Evolutionary conservation across 2,329 filamentous ascomycete genomes (phyloP), one percentile per base, ranked within the genome.

Genomic region (Ciborinia camelliae): DNA sequence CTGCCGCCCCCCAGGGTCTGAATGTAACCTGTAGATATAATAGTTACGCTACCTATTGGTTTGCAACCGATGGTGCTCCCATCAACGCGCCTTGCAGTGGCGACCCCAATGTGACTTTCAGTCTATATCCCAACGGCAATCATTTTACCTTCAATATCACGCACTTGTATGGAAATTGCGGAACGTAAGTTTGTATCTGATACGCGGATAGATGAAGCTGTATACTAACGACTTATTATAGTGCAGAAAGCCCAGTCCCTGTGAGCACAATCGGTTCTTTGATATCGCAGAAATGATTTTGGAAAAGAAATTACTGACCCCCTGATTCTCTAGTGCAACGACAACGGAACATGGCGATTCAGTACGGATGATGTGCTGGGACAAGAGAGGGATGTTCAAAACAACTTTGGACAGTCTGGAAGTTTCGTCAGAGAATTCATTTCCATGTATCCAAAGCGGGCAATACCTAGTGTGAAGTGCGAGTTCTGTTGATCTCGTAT

Each of bases 401-500:
- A 70, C 43, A 70, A 70, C 37, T 70, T 70, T 43, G 68, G 68
- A 8, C 69, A 70, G 30, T 43, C 68, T 4, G 69, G 69, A 18
- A 35, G 60, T 10, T 70, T 69, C 35, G 20, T 8, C 6, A 32
- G 53, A 20, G 23, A 30, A 3, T 55, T 7, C 8, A 58, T 70
- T 12, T 23, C 28, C 23, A 70, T 70, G 68, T 70, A 70, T 62
- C 69, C 69, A 3, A 59, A 48, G 9, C 60, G 69, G 45, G 64
- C 61, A 8, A 47, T 69, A 15, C 43, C 65, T 6, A 69, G 68
- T 45, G 43, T 37, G 32, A 69, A 66, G 32, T 69, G 68, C 47
- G 69, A 69, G 54, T 70, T 70, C 41, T 70, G 68, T 62, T 70
- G 45, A 66, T 50, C 15, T 59, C n/a, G 8, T 9, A n/a, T n/a